Percentiles rank a stretch among this genome's conserved stretches.
Evolutionary conservation across 2,329 filamentous ascomycete genomes (phyloP).

Genomic region (Cercospora citrullina): DNA sequence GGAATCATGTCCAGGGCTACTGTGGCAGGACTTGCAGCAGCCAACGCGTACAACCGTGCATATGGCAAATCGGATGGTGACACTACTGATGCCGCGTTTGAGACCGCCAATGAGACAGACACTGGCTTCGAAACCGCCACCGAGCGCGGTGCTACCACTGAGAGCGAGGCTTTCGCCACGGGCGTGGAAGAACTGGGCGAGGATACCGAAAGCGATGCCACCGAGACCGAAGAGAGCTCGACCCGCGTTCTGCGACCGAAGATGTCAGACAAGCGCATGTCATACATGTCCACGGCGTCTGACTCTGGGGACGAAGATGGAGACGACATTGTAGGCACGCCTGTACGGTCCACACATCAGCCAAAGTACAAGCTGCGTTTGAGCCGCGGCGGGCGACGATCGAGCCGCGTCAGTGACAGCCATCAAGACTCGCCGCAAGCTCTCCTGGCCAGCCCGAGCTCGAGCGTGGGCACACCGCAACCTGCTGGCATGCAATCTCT

Average conservation of each 20-base stretch:
- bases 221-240: slow-evolving; percentile 72
- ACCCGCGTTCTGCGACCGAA: slow-evolving; percentile 22
- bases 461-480: slow-evolving; percentile 44
- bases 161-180: slow-evolving; percentile 90
- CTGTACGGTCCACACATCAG: slow-evolving; percentile 62
- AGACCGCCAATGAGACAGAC: slow-evolving; percentile 75
- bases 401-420: slow-evolving; percentile 53
- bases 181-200: slow-evolving; percentile 77
- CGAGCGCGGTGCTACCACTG: slow-evolving; percentile 69
- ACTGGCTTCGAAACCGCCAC: slow-evolving; percentile 69
- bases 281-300: slow-evolving; percentile 84
- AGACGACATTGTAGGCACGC: slow-evolving; percentile 58
- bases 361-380: slow-evolving; percentile 71
- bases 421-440: slow-evolving; percentile 27
- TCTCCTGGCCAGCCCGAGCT: slow-evolving; percentile 30
- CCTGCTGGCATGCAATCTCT: slow-evolving; percentile 68
- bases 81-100: slow-evolving; percentile 59
- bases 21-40: slow-evolving; percentile 50
- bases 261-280: slow-evolving; percentile 56
- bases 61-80: slow-evolving; percentile 50
- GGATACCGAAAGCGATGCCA: slow-evolving; percentile 66
- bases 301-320: slow-evolving; percentile 76
- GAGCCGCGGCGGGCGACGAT: slow-evolving; percentile 56
- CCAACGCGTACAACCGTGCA: slow-evolving; percentile 68
- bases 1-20: slow-evolving; percentile 34